Evolutionary conservation across 2,329 filamentous ascomycete species (phyloP).

Genomic region (Penicillium brevicompactum): DNA sequence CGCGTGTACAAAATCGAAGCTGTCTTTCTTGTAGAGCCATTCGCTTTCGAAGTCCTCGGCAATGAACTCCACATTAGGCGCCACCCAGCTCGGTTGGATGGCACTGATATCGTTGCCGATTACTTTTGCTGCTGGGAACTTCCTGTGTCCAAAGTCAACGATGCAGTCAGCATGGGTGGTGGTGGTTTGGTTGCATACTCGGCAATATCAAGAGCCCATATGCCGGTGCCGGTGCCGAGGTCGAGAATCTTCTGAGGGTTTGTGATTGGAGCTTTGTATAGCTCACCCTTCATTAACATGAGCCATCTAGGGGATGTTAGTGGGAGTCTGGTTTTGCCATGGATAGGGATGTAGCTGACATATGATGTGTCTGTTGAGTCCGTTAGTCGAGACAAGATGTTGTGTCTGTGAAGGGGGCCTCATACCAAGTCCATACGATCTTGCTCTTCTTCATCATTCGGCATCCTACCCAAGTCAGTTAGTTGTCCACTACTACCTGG

Average conservation of each 20-base stretch:
- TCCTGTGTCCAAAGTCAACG: background rate
- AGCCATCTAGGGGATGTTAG: constrained; percentile 8
- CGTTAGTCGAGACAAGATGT: background rate
- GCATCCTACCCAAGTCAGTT: background rate
- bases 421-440: constrained; percentile 14
- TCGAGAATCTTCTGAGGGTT: constrained; percentile 11
- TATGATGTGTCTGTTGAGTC: background rate
- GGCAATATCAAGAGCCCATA: constrained; percentile 28
- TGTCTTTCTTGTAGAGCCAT: constrained; percentile 26
- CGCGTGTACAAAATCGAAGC: constrained; percentile 35
- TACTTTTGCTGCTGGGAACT: constrained; percentile 40
- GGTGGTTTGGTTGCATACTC: constrained; percentile 26
- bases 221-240: constrained; percentile 17
- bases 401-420: background rate
- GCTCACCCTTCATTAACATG: constrained; percentile 5
- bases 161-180: background rate
- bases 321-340: background rate
- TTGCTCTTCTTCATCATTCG: constrained; percentile 14
- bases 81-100: constrained; percentile 48
- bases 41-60: constrained; percentile 31
- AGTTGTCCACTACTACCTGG: background rate
- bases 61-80: constrained; percentile 32
- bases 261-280: constrained; percentile 5
- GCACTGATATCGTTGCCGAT: constrained; percentile 52
- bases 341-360: background rate